Base-by-base conservation (phyloP, 163 green algal genomes). In the Dunaliella salina region DNA sequence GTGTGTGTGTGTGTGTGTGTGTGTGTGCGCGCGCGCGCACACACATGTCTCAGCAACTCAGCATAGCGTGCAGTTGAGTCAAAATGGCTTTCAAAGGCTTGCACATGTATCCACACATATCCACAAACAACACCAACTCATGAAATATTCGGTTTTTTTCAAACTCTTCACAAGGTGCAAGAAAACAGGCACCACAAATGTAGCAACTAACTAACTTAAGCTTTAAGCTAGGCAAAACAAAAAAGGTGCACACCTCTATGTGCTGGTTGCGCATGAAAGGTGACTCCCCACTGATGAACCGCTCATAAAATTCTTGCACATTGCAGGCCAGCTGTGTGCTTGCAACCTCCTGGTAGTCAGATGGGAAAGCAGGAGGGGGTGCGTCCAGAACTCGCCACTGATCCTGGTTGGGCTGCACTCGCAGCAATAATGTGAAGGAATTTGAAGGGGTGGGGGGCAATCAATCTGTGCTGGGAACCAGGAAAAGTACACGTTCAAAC, bases 341-440 rank as follows among this genome's bases (percentile, higher is more conserved):
- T 35, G 79, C 79, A 30, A 82, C 79, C 35, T 82, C 32, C 32
- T 82, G 34, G 79, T 82, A 82, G 79, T 82, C 79, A 59, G 79
- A 17, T 26, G 79, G 79, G 11, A 82, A 30, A 3, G 79, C 32
- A 32, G 79, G 79, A 45, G 79, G 32, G 63, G 63, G 63, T 75
- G 63, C 63, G 20, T 75, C 63, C 22, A 75, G 63, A 29, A 75
- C 63, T 30, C 63, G 63, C 63, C 63, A 75, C 63, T 75, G 63
- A 75, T 75, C 63, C 63, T 75, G 63, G 63, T 75, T 75, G 20
- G 63, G 63, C 63, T 75, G 63, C 63, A 75, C 24, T 5, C 4
- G 57, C 18, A 12, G 24, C 4, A 12, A 3, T 5, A 26, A 15
- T 8, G 63, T 30, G 63, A 75, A 75, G 24, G 4, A 26, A 30